Evolutionary conservation across 2,329 filamentous ascomycete species (phyloP), one percentile per base, ranked within the genome.

Genomic region (Penicillium sp.): DNA sequence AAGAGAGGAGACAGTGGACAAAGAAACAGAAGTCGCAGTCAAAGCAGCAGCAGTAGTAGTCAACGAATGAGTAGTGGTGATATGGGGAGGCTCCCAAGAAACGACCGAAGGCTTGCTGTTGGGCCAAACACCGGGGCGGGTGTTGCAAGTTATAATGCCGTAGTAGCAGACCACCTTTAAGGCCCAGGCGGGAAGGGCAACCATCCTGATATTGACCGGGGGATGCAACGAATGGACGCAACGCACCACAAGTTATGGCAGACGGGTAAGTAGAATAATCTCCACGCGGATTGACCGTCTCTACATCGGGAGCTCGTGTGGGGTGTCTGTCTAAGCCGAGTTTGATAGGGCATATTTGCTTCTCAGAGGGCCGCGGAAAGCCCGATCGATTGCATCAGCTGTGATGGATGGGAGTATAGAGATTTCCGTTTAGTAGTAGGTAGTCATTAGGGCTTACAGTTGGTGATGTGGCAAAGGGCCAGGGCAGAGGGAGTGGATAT

Each of bases 101-200:
- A 64, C 57, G 25, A 66, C 57, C 39, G 57, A 57, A 29, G 63
- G 63, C 4, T 42, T 53, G n/a, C 42, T 39, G 18, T 58, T 42
- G 29, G 62, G 58, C 61, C 59, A 66, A 46, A 60, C 56, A 38
- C 64, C 64, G 2, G 62, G 63, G 56, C 53, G 52, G 42, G 64
- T 63, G 47, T 55, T 55, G 57, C 64, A 67, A 23, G 57, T 66
- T 66, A 66, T 63, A 62, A 67, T 49, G 31, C 62, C 65, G 41
- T 60, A 62, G 58, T 58, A 67, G 45, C 62, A 66, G 24, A 54
- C 59, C 24, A 58, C 32, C 47, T 61, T 50, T 18, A 63, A 37
- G 35, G 60, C 52, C 54, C 59, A 63, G 38, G 45, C 47, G 27
- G 54, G 49, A 20, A 55, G 38, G 9, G 56, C 52, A 46, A 54